phyloP scores from a whole-genome alignment of 2,329 filamentous ascomycete genomes.

The Fusarium nematophilum region DNA sequence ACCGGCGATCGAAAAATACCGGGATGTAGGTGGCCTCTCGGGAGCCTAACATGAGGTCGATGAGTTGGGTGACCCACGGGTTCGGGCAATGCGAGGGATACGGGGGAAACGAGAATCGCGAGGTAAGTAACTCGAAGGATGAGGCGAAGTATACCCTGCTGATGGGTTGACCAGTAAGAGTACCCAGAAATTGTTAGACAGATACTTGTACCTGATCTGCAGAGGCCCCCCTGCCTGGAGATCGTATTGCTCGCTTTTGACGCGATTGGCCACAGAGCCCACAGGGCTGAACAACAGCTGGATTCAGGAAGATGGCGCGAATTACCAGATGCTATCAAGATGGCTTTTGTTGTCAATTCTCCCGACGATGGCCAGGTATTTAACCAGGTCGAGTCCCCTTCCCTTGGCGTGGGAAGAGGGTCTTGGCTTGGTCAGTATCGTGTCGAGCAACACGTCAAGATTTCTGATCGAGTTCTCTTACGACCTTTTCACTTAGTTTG shows the following conservation, averaged over 20 bases:
- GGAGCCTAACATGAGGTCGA: background rate
- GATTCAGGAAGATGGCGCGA: constrained; percentile 12
- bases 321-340: background rate
- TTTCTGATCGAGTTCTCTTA: background rate
- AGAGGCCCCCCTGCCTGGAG: background rate
- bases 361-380: constrained; percentile 8
- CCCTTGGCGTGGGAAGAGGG: background rate
- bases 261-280: constrained; percentile 33
- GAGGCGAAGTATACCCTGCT: background rate
- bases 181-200: no score
- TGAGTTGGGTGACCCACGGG: background rate
- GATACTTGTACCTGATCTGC: constrained; percentile 18
- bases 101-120: constrained; percentile 24
- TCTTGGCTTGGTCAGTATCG: background rate
- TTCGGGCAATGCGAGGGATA: constrained; percentile 31
- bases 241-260: constrained; percentile 39
- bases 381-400: constrained; percentile 13
- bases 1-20: no score
- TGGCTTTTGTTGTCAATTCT: background rate
- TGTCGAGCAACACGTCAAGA: background rate
- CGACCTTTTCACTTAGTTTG: background rate
- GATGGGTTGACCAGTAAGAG: no score
- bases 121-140: constrained; percentile 6
- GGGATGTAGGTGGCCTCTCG: background rate
- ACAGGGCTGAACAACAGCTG: constrained; percentile 22